Base-by-base conservation (phyloP, 2,329 filamentous ascomycete genomes). In the Arthroderma uncinatum region DNA sequence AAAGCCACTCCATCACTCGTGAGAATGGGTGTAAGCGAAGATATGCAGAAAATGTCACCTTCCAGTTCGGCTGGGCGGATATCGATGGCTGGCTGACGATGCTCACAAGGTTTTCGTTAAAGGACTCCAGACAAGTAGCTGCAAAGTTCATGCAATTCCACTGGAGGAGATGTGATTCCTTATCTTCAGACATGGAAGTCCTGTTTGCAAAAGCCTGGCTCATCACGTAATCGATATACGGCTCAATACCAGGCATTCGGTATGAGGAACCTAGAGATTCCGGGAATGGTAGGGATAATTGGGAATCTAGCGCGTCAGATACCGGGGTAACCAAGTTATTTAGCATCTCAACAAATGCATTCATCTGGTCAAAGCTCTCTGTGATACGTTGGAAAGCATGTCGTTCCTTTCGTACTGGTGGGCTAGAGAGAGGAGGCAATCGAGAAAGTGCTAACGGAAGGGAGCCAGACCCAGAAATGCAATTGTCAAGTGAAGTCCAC, bases 1-100 rank as follows among this genome's bases (percentile, higher is more conserved):
- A 95, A 72, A 98, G 82, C 90, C 93, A 97, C 68, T 98, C 93
- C 87, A 97, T 96, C 14, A 95, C 85, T 59, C 94, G 83, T 2
- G 88, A 84, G 66, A 97, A 98, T 0, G 94, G 92, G 72, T 98
- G 94, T 55, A 95, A 80, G 23, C 84, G 82, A 58, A 93, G 83
- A 68, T 98, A 99, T 4, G 81, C 80, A 53, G 84, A 82, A 2
- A 85, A 86, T 2, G 88, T 80, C 3, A 54, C 42, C 80, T 69
- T 80, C 62, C 95, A 88, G 14, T 86, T 82, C 8, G 80, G 74
- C 68, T 96, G 90, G 14, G 95, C 83, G 25, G 82, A 76, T 30
- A 94, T 78, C 59, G 81, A 86, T 1, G 88, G 87, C 66, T 86
- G 82, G 68, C 89, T 94, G 39, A 87, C 86, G 64, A 96, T 82